Evolutionary conservation across 1,139 yeast species (phyloP).

Genomic region (Blastobotrys buckinghamii): DNA sequence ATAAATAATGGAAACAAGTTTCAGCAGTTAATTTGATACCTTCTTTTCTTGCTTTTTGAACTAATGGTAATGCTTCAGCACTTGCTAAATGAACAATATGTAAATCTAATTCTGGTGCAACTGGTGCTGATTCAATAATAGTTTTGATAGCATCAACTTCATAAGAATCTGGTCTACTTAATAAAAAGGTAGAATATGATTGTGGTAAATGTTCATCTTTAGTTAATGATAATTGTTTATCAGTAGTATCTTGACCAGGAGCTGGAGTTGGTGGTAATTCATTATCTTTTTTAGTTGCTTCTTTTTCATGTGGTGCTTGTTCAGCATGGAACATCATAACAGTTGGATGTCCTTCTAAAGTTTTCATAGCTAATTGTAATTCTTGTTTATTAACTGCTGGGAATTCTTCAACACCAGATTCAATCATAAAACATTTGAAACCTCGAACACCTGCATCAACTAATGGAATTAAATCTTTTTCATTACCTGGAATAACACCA

Average conservation of each 20-base stretch:
- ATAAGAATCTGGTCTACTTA: conserved; percentile 82
- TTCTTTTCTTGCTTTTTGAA: conserved; percentile 56
- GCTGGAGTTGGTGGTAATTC: conserved; percentile 4
- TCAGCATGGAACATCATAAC: conserved; percentile 92
- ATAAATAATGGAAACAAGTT: conserved; percentile 87
- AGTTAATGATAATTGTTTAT: conserved; percentile 4
- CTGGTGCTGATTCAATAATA: conserved; percentile 56
- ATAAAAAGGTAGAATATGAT: conserved; percentile 64
- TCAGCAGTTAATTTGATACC: conserved; percentile 70
- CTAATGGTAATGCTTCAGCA: conserved; percentile 63
- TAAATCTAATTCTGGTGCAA: conserved; percentile 57
- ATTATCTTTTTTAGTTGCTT: conserved; percentile 2
- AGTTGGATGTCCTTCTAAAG: conserved; percentile 56
- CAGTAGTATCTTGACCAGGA: conserved; percentile 8
- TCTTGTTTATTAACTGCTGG: conserved; percentile 67
- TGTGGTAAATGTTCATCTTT: conserved; percentile 6
- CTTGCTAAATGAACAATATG: conserved; percentile 92
- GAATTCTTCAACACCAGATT: conserved; percentile 90
- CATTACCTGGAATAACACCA: conserved; percentile 76
- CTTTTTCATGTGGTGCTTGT: conserved; percentile 30
- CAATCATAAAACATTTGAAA: conserved; percentile 84
- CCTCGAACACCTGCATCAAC: conserved; percentile 85
- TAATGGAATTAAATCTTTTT: conserved; percentile 59
- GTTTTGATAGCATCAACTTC: conserved; percentile 79
- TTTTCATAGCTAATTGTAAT: conserved; percentile 58